Base-by-base conservation (phyloP, 805 yeast species). In the Myxozyma vanderwaltii region DNA sequence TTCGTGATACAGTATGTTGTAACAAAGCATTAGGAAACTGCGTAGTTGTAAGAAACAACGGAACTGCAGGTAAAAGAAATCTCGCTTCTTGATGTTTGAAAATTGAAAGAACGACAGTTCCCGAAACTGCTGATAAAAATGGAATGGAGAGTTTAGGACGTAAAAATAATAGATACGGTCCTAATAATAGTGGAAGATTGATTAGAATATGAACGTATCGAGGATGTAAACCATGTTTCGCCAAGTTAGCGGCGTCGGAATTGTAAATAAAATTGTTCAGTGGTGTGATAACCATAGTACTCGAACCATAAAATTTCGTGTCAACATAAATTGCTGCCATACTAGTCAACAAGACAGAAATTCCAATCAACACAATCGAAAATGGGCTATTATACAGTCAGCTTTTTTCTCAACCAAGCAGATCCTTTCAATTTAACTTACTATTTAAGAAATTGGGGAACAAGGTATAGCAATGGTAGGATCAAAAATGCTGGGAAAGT, bases 41-140 rank as follows among this genome's bases (percentile, higher is more conserved):
- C 59, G 51, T 7, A 43, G 69, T 61, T 12, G 71, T 63, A 53
- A 66, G 81, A 7, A 83, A 69, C 10, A 91, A 74, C 0, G 99
- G 97, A 1, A 88, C 75, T 21, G 86, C 69, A 0, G 99, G 98
- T 0, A 85, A 70, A 45, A 95, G 73, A 70, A 94, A 94, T 54
- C 99, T 77, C n/a, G 90, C 77, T 70, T 94, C 99, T 72, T 94
- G 99, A 71, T 94, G 99, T 15, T 95, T 96, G 23, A 90, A 79
- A 0, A 83, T 1, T 0, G 97, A 89, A 27, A 94, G 75, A 2
- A 82, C 55, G 0, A 77, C 3, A 0, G 89, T 27, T 0, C 91
- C 95, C 3, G 96, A 83, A 1, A 82, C 56, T 0, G 86, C 76
- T 1, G 91, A 73, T 5, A 74, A 61, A 44, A 74, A 77, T 10